Evolutionary conservation across 345 rosid genomes (phyloP), one percentile per base, ranked within the genome.

Genomic region (Pistacia atlantica): DNA sequence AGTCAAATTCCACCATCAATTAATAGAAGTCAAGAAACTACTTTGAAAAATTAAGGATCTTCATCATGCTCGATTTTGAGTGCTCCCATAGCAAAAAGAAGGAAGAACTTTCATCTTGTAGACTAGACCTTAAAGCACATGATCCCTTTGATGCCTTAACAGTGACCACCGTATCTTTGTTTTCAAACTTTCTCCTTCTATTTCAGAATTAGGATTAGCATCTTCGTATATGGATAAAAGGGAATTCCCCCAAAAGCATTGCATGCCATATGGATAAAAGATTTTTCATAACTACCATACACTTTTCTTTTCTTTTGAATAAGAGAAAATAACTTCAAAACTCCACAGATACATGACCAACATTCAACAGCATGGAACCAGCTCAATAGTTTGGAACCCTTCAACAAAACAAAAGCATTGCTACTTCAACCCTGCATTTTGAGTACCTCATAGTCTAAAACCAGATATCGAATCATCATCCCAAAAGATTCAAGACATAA

Each of bases 401-500:
- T 17, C 12, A 60, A 52, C 37, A 64, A n/a, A 42, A 42, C 46
- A 42, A 42, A 42, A 5, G 46, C 46, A 42, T 42, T 42, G 46
- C 46, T 42, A 42, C 46, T 42, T 5, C 46, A 42, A 42, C 9
- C 1, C 46, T 42, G 9, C 46, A 67, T 37, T 75, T 62, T 37
- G 9, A 12, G 9, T 69, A 64, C 52, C 67, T 37, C 66, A 11
- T 66, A 65, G 33, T 33, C 49, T 54, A 74, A 42, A 16, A 25
- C 25, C 69, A 54, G 35, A 65, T 1, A 54, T 75, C 64, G 42
- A 54, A 67, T 61, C 11, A 60, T 20, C 62, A 17, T 35, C 10
- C 79, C 69, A 75, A 20, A 48, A 6, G 57, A 59, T 14, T 51
- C 75, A 42, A 54, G 3, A 51, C 55, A 71, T 61, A 62, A 71